A percentile compares a stretch with the other conserved stretches of the same genome.
Evolutionary conservation across 345 rosid species (phyloP).

Genomic region (Salix arbutifolia): DNA sequence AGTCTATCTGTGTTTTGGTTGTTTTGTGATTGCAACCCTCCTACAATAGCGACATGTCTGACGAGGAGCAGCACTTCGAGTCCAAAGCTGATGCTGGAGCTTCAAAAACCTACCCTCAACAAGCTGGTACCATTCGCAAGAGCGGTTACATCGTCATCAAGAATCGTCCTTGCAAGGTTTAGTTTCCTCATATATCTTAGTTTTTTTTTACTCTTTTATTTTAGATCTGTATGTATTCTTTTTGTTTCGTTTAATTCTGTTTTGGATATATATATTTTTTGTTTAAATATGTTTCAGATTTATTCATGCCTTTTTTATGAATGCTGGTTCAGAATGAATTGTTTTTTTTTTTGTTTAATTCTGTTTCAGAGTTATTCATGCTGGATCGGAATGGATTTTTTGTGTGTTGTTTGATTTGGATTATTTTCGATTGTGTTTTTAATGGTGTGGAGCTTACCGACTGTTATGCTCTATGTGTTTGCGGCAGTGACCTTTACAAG

Average conservation of each 20-base stretch:
- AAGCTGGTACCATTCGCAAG: conserved; percentile 33
- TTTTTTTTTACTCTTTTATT: not conserved
- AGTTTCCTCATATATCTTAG: not conserved
- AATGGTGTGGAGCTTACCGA: not conserved
- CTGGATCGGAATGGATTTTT: not conserved
- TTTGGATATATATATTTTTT: not conserved
- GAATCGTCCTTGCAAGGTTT: conserved; percentile 32
- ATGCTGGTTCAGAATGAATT: not conserved
- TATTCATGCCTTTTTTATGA: not conserved
- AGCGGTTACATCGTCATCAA: conserved; percentile 34
- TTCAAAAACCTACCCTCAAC: conserved; percentile 31
- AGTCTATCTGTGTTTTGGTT: too few relatives aligned
- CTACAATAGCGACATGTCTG: conserved; percentile 24
- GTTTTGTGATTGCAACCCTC: not conserved
- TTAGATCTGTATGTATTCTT: not conserved
- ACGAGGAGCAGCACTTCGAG: conserved; percentile 37
- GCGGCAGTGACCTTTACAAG: not conserved
- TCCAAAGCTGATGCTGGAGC: conserved; percentile 39
- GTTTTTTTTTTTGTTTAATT: not conserved
- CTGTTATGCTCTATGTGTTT: not conserved
- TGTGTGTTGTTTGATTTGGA: not conserved
- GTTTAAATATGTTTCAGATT: not conserved
- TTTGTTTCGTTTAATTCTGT: not conserved
- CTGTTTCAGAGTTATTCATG: not conserved
- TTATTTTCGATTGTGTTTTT: not conserved